Conservation (phyloP, 108 stramenopile genomes). For the Chaetoceros tenuissimus region DNA sequence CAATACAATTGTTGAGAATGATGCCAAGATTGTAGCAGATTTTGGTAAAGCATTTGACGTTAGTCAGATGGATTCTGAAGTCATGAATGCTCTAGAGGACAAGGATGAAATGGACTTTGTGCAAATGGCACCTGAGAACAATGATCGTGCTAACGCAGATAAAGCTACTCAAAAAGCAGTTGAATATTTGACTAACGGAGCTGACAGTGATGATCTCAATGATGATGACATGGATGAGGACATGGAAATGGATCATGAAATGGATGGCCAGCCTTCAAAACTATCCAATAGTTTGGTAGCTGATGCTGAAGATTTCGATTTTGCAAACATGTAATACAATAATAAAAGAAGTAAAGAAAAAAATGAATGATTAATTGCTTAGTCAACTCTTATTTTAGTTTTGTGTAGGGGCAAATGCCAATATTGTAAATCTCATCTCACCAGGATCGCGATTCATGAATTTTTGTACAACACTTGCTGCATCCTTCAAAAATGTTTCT, state of each 20-base stretch:
- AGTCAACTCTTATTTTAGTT: neutral
- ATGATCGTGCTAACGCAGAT: constrained; percentile 15
- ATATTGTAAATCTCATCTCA: constrained; percentile 64
- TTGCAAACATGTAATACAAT: constrained; percentile 33
- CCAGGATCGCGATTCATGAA: constrained; percentile 60
- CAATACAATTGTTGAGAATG: constrained; percentile 16
- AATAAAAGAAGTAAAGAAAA: neutral
- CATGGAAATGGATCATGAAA: constrained; percentile 25
- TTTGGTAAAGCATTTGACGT: constrained; percentile 76
- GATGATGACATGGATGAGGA: constrained; percentile 28
- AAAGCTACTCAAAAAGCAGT: constrained; percentile 14
- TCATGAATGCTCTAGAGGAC: constrained; percentile 64
- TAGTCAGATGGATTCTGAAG: constrained; percentile 57
- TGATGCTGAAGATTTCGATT: constrained; percentile 66
- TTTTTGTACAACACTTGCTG: constrained; percentile 32
- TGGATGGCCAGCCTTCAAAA: neutral
- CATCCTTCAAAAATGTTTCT: constrained; percentile 38
- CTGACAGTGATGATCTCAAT: constrained; percentile 22
- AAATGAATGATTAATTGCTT: neutral
- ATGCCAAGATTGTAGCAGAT: constrained; percentile 48
- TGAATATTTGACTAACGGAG: constrained; percentile 31
- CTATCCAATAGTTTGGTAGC: constrained; percentile 15
- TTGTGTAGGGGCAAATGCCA: constrained; percentile 42
- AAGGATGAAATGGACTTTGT: constrained; percentile 89
- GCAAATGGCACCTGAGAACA: constrained; percentile 27